phyloP scores from a whole-genome alignment of 345 rosid species.

The Cochlearia excelsa region DNA sequence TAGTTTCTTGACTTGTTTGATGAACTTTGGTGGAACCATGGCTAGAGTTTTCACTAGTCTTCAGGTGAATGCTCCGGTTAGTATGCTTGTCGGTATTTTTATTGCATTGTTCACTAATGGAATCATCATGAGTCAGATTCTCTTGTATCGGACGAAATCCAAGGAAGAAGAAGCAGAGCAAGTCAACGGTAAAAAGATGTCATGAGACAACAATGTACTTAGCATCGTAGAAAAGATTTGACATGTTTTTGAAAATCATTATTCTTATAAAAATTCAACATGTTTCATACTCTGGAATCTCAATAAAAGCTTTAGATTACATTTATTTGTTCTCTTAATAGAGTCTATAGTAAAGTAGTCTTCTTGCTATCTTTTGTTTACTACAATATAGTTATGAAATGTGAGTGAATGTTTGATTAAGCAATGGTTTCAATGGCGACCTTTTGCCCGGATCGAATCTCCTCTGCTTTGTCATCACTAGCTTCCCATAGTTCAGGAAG shows the following conservation, averaged over 20 bases:
- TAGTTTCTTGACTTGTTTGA: constrained; percentile 75
- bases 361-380: background rate
- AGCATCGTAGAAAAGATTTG: background rate
- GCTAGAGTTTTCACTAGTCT: constrained; percentile 81
- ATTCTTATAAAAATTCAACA: no score
- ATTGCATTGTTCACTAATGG: constrained; percentile 52
- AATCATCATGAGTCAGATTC: constrained; percentile 64
- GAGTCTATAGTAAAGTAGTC: constrained; percentile 13
- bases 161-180: constrained; percentile 45
- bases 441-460: constrained; percentile 41
- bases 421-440: constrained; percentile 58
- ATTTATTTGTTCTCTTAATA: constrained; percentile 8
- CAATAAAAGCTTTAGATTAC: constrained; percentile 10
- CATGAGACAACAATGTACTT: background rate
- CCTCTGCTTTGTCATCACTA: constrained; percentile 47
- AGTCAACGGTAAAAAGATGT: constrained; percentile 31
- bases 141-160: constrained; percentile 41
- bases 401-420: constrained; percentile 10
- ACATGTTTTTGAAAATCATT: background rate
- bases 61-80: constrained; percentile 74
- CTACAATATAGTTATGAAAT: constrained; percentile 5
- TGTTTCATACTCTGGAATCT: background rate
- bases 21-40: constrained; percentile 69
- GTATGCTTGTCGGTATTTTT: constrained; percentile 54
- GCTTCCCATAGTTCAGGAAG: constrained; percentile 83